Base-by-base conservation (phyloP, 2,329 filamentous ascomycete genomes). In the Coniochaeta ligniaria region DNA sequence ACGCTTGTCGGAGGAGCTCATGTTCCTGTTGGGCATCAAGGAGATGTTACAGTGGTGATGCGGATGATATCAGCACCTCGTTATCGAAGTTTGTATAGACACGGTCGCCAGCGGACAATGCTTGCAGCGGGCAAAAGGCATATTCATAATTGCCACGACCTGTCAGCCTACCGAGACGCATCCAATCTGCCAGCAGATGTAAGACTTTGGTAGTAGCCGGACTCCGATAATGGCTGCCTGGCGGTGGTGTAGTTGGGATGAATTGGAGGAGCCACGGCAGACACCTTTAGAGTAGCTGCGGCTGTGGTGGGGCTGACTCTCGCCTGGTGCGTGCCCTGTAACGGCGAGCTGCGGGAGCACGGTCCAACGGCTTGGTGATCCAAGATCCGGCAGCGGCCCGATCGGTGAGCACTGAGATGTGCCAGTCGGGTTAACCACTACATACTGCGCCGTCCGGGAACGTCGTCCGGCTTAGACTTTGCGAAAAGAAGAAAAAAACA, bases 1-100 rank as follows among this genome's bases (percentile, higher is more conserved):
- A 31, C 35, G 35, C 56, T 58, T 58, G 38, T 58, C 56, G 56
- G 38, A 35, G 5, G 56, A 22, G 38, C 56, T 58, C 56, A 58
- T 58, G 6, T 11, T 14, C 17, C 45, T 33, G 38, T 36, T 11
- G 2, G n/a, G 31, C 54, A 36, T 56, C 31, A 38, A 36, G n/a
- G 26, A 47, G 43, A 47, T 3, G 38, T 6, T 43, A 43, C 38
- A 11, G 17, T 7, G 11, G 47, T 5, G 16, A 11, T 31, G 47
- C 3, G 6, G 24, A 28, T 28, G 22, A 14, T 47, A n/a, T 4
- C 22, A 52, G 20, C 22, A n/a, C n/a, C n/a, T n/a, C n/a, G n/a
- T n/a, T n/a, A n/a, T n/a, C n/a, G n/a, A n/a, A 17, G 26, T 2
- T 28, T 31, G 22, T 4, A 12, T 16, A 26, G 22, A 52, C n/a